Evolutionary conservation across 2,329 filamentous ascomycete species (phyloP), one percentile per base, ranked within the genome.

Genomic region (Fusarium sp.): DNA sequence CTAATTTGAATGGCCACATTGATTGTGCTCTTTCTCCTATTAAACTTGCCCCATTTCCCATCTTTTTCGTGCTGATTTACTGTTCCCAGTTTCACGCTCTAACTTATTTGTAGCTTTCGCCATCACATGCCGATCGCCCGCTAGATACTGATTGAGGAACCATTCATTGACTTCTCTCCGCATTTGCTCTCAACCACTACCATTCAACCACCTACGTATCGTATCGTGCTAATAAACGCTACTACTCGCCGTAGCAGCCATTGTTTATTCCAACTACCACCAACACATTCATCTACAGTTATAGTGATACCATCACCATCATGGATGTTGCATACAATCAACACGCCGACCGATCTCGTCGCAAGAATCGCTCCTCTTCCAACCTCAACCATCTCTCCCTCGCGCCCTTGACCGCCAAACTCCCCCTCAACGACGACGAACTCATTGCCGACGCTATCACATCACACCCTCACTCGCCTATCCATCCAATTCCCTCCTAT

Each of bases 291-390:
- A 22, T 34, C 26, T 51, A 30, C 20, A 44, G 39, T 39, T 38
- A 63, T 32, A 28, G 32, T 14, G 10, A 39, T 39, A 45, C 18
- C 28, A 41, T 62, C 47, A n/a, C 28, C 67, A 71, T 61, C 68
- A 80, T 91, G 89, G 90, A 91, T 73, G 84, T 87, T 70, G 88
- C 88, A 67, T 91, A 89, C 80, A 89, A 89, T 72, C 89, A 89
- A 74, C 88, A 91, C 78, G 84, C 89, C 59, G 87, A 86, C 74
- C 86, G 88, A 73, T 84, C 86, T 50, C 86, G 89, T 68, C 88
- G 88, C 72, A 89, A 90, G 82, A 88, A 87, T 77, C 86, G 87
- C 75, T 91, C 90, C 28, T 85, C 86, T 34, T 88, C 86, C 55
- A 90, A 87, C 80, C 83, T 91, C 72, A 88, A 88, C 77, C 87